Conservation (phyloP, 768 basidiomycete species). For the Lactarius vividus region DNA sequence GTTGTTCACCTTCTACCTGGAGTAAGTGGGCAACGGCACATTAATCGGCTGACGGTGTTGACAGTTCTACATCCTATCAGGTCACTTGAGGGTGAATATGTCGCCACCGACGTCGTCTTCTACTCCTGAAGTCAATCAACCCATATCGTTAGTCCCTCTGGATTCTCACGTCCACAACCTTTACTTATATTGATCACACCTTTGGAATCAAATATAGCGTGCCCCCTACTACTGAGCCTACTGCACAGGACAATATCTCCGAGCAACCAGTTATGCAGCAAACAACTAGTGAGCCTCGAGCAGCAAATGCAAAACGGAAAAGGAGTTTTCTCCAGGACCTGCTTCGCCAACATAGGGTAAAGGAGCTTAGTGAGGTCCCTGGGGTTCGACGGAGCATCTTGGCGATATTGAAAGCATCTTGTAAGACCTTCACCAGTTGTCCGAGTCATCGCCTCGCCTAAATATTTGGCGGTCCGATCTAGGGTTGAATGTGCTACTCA, state of each 20-base stretch:
- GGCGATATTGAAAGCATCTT: slow-evolving; percentile 55
- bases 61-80: too few species aligned
- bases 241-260: background rate
- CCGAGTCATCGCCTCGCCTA: background rate
- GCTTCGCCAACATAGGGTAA: slow-evolving; percentile 17
- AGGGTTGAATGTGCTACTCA: slow-evolving; percentile 69
- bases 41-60: too few species aligned
- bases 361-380: slow-evolving; percentile 44
- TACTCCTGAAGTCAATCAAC: background rate
- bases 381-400: slow-evolving; percentile 45
- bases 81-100: background rate
- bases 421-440: slow-evolving; percentile 38
- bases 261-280: background rate
- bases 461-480: slow-evolving; percentile 8
- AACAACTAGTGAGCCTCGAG: too few species aligned
- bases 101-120: background rate
- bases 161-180: too few species aligned
- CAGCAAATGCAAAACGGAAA: background rate
- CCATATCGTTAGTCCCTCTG: slow-evolving; percentile 11
- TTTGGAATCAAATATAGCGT: background rate
- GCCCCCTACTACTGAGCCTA: background rate
- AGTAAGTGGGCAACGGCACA: too few species aligned
- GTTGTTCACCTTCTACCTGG: too few species aligned
- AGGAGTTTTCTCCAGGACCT: background rate
- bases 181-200: background rate